Evolutionary conservation across 1,139 yeast genomes (phyloP).

Genomic region (Protomyces lactucae-debilis): DNA sequence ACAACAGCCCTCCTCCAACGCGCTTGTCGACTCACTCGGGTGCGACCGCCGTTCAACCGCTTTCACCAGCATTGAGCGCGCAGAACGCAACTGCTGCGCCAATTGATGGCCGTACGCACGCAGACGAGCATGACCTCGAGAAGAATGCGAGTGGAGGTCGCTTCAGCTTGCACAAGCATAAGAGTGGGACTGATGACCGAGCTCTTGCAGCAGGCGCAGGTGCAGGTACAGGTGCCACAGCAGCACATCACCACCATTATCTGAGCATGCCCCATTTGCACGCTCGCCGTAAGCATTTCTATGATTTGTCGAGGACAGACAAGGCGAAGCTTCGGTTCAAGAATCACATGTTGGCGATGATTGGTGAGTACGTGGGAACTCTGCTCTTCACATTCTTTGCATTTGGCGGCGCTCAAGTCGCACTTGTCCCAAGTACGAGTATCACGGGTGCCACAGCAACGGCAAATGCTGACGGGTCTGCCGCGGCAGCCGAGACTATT

Average conservation of each 20-base stretch:
- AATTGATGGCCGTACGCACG: neutral
- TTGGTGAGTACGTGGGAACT: constrained; percentile 79
- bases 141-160: neutral
- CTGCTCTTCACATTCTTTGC: constrained; percentile 80
- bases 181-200: neutral
- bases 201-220: neutral
- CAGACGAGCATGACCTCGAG: neutral
- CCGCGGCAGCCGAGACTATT: constrained; percentile 3
- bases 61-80: neutral
- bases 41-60: neutral
- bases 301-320: neutral
- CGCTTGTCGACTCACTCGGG: neutral
- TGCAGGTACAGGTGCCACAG: neutral
- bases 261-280: neutral
- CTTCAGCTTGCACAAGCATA: neutral
- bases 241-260: neutral
- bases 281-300: neutral
- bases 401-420: constrained; percentile 58
- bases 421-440: constrained; percentile 12
- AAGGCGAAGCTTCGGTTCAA: constrained; percentile 6
- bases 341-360: constrained; percentile 43
- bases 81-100: neutral
- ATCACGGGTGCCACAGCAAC: constrained; percentile 16
- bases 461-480: constrained; percentile 48
- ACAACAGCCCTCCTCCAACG: neutral